Evolutionary conservation across 306 rosid species (phyloP), one percentile per base, ranked within the genome.

Genomic region (Heteromeles arbutifolia): DNA sequence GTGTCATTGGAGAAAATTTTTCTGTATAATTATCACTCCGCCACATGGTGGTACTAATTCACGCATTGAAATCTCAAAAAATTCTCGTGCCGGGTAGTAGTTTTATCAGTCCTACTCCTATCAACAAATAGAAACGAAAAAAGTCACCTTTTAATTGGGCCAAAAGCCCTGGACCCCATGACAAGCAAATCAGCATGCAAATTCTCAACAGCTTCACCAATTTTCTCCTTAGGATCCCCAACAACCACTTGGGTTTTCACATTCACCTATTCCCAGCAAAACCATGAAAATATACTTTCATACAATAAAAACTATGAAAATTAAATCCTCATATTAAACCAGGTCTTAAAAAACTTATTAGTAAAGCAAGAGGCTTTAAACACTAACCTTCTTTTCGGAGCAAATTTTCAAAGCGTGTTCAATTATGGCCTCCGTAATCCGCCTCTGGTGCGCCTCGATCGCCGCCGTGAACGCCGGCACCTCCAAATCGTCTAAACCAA

Each of bases 221-320:
- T 92, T 87, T 91, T 94, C 82, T 92, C 98, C 73, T 88, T 94
- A 19, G 98, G 92, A 74, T 94, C 96, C 71, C 98, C 98, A 76
- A 94, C 75, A 58, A 88, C 87, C 48, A 94, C 92, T 67, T 83
- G 87, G 7, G 93, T 90, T 74, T 81, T 87, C 79, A 87, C 93
- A 31, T 74, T 75, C 68, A 73, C 80, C 90, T 66, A 76, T 50
- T 34, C 13, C 7, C 52, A 50, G 80, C 44, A 26, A 74, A 39
- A 69, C 54, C 32, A 74, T 11, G 59, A 9, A 44, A 24, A 59
- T 1, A 25, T 12, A 4, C 5, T 11, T 19, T 6, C 26, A 24
- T 2, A 24, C 19, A 41, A 41, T 9, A 58, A 41, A 61, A 67
- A 21, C 3, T 14, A 32, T 48, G 52, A 18, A 65, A 48, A 2